A percentile compares a stretch with the other conserved stretches of the same genome.
phyloP scores from a whole-genome alignment of 2,329 filamentous ascomycete species.

The Hymenoscyphus repandus region DNA sequence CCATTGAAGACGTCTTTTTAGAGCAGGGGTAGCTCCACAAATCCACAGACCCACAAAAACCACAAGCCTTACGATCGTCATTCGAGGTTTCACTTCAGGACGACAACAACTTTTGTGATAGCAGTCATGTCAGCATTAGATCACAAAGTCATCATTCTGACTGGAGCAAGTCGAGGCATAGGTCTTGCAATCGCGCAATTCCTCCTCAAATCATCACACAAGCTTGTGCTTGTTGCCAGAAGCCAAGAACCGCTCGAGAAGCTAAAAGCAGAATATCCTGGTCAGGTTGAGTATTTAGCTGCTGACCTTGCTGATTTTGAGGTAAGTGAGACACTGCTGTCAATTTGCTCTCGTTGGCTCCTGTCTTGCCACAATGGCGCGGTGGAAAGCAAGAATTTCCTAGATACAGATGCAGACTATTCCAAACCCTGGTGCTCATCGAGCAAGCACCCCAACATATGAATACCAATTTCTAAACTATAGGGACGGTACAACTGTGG shows the following conservation, averaged over 20 bases:
- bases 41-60: background rate
- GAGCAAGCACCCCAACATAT: too few species aligned
- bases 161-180: conserved; percentile 59
- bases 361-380: background rate
- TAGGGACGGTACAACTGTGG: too few species aligned
- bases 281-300: conserved; percentile 50
- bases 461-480: too few species aligned
- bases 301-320: conserved; percentile 50
- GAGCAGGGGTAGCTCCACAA: conserved; percentile 2
- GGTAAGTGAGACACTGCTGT: conserved; percentile 32
- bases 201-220: conserved; percentile 49
- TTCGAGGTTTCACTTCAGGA: background rate
- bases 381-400: too few species aligned
- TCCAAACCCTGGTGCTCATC: too few species aligned
- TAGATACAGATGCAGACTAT: too few species aligned
- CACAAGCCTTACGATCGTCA: background rate
- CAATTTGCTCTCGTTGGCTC: background rate
- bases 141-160: conserved; percentile 63
- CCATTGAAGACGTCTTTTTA: background rate
- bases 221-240: conserved; percentile 54
- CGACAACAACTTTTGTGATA: background rate
- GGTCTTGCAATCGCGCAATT: conserved; percentile 50
- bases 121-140: conserved; percentile 36
- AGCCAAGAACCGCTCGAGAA: conserved; percentile 43
- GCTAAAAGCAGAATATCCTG: conserved; percentile 46